phyloP scores from a whole-genome alignment of 2,329 filamentous ascomycete genomes.

The Penicillium sp. region DNA sequence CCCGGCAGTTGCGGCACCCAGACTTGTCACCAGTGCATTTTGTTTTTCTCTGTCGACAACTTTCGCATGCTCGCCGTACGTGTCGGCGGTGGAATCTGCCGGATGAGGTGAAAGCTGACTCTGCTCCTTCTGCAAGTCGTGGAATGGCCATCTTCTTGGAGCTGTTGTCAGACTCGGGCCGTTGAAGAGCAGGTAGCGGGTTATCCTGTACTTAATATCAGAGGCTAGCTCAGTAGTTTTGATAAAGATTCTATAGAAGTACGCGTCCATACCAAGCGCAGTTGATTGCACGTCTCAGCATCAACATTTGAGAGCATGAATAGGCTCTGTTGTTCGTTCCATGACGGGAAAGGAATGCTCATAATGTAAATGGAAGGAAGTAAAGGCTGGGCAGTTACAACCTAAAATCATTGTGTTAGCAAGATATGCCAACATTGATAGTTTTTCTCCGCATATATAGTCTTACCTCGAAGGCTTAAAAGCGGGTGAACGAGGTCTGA shows the following conservation, averaged over 20 bases:
- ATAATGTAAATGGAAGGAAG: constrained; percentile 21
- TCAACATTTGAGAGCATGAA: constrained; percentile 36
- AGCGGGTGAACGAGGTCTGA: not conserved
- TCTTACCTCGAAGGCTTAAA: not conserved
- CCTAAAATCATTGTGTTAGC: not conserved
- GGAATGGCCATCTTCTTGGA: constrained; percentile 41
- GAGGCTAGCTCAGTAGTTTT: not conserved
- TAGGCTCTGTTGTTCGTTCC: constrained; percentile 34
- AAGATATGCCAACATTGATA: not conserved
- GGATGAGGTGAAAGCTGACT: constrained; percentile 35
- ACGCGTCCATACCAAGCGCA: constrained; percentile 28
- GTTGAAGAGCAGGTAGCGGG: constrained; percentile 22
- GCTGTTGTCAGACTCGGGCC: constrained; percentile 25
- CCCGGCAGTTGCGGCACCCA: constrained; percentile 46
- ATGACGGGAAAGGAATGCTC: constrained; percentile 32
- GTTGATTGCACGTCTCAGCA: constrained; percentile 32
- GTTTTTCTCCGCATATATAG: not conserved
- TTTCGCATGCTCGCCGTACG: constrained; percentile 46
- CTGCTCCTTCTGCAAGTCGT: constrained; percentile 35
- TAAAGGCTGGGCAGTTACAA: not conserved
- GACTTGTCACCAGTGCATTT: constrained; percentile 50
- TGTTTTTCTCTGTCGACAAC: constrained; percentile 48
- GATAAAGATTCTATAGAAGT: not conserved
- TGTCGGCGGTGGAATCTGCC: constrained; percentile 40
- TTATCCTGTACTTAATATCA: constrained; percentile 27